A percentile compares a stretch with the other conserved stretches of the same genome.
Evolutionary conservation across 177 flowering plant genomes (phyloP).

Genomic region (Vitis hybrid): DNA sequence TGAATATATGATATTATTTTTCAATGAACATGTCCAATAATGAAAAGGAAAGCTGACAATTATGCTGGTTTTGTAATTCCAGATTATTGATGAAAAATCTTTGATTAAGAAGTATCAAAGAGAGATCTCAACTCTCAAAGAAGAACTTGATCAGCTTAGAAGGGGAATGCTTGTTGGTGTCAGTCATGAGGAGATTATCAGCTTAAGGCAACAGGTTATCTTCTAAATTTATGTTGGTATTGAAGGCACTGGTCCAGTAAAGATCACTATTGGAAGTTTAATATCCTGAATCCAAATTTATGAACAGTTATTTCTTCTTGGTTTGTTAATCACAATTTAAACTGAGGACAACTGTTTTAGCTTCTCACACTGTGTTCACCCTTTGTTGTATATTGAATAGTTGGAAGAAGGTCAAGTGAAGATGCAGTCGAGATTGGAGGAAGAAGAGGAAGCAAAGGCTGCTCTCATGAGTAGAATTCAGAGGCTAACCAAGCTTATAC

Average conservation of each 20-base stretch:
- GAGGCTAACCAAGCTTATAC: slow-evolving; percentile 92
- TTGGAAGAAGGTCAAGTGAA: slow-evolving; percentile 97
- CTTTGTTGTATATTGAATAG: slow-evolving; percentile 32
- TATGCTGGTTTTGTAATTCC: slow-evolving; percentile 19
- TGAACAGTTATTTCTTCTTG: neutral
- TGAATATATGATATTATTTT: neutral
- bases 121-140: slow-evolving; percentile 81
- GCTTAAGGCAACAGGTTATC: slow-evolving; percentile 79
- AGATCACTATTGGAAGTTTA: neutral
- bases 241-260: neutral
- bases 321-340: neutral
- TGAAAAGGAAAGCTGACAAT: neutral
- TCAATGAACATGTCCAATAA: neutral
- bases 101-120: slow-evolving; percentile 94
- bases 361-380: neutral
- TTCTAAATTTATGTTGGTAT: neutral
- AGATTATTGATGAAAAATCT: slow-evolving; percentile 99
- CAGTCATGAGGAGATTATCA: slow-evolving; percentile 81
- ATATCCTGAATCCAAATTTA: neutral
- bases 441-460: slow-evolving; percentile 98
- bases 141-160: slow-evolving; percentile 87
- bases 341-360: neutral
- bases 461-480: slow-evolving; percentile 99
- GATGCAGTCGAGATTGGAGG: slow-evolving; percentile 98
- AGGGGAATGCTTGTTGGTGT: slow-evolving; percentile 80